Percentiles rank a stretch among this genome's conserved stretches.
phyloP scores from a whole-genome alignment of 345 rosid genomes.

The Citrus maxima region DNA sequence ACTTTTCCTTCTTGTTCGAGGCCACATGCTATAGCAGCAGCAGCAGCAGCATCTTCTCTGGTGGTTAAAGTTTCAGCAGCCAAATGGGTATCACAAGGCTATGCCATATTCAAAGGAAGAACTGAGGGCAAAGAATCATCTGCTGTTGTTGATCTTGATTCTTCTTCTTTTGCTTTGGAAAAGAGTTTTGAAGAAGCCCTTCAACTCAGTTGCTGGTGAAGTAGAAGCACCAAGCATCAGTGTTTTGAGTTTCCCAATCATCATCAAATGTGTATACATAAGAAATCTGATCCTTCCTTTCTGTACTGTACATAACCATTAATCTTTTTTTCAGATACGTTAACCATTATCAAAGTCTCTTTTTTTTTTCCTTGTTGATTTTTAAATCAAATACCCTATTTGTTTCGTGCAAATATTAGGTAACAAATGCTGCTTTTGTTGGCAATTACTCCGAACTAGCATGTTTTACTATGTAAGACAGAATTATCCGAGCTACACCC shows the following conservation, averaged over 20 bases:
- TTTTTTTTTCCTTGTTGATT: too few species aligned
- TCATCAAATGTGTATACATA: too few species aligned
- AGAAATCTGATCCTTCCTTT: too few species aligned
- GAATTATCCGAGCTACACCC: background rate
- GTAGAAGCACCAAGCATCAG: background rate
- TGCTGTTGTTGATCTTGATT: slow-evolving; percentile 2
- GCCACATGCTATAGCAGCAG: background rate
- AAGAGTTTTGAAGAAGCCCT: slow-evolving; percentile 44
- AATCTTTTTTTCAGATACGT: too few species aligned
- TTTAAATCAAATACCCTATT: too few species aligned
- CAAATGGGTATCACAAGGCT: slow-evolving; percentile 20
- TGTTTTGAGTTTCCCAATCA: too few species aligned
- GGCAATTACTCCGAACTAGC: too few species aligned
- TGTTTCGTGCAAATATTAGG: too few species aligned
- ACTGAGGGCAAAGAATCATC: background rate
- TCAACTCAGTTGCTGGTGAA: slow-evolving; percentile 40
- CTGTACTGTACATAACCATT: too few species aligned
- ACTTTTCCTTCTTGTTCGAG: slow-evolving; percentile 14
- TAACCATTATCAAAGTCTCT: too few species aligned
- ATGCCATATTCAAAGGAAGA: slow-evolving; percentile 4
- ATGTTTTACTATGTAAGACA: background rate
- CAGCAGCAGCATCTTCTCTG: background rate
- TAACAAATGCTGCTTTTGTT: too few species aligned
- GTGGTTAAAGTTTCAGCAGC: slow-evolving; percentile 11
- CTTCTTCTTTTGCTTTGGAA: slow-evolving; percentile 31